These are phyloP conservation scores for Colletotrichum falcatum DNA, from an alignment of 2,329 filamentous ascomycete genomes.

Conservation along the genomic window DNA sequence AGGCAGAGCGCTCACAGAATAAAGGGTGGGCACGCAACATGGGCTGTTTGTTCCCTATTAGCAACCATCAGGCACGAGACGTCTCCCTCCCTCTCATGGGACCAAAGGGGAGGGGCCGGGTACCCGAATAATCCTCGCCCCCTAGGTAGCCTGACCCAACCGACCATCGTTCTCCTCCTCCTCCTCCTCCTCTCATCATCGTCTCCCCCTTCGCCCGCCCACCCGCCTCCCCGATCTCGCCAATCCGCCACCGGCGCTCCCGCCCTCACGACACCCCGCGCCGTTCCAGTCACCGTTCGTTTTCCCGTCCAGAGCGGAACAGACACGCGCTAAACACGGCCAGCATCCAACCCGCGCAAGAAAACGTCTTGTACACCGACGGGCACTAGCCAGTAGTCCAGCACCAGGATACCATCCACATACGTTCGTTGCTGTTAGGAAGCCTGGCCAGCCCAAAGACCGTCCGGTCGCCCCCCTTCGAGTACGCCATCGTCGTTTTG, in stretches of 20 bases:
- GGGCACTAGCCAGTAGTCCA: conserved; percentile 8
- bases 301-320: not conserved
- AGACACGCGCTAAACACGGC: not conserved
- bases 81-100: not conserved
- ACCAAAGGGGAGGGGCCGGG: not conserved
- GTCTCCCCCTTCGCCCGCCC: not conserved
- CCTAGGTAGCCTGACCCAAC: not conserved
- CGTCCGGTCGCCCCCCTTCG: not conserved
- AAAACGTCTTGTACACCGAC: not conserved
- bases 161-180: not conserved
- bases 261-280: not conserved
- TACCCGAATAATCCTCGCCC: not conserved
- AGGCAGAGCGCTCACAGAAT: not conserved
- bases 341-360: not conserved
- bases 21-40: not conserved
- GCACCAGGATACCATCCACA: not conserved
- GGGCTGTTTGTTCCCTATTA: not conserved
- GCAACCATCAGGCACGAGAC: not conserved
- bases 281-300: not conserved
- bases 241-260: not conserved
- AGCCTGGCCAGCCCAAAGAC: not conserved
- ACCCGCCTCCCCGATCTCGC: not conserved
- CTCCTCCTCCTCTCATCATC: not conserved
- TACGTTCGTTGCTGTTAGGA: not conserved
- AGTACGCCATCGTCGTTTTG: not conserved